These are phyloP conservation scores for Lasiosphaeris hirsuta DNA, from an alignment of 495 filamentous ascomycete species.

Conservation along the genomic window DNA sequence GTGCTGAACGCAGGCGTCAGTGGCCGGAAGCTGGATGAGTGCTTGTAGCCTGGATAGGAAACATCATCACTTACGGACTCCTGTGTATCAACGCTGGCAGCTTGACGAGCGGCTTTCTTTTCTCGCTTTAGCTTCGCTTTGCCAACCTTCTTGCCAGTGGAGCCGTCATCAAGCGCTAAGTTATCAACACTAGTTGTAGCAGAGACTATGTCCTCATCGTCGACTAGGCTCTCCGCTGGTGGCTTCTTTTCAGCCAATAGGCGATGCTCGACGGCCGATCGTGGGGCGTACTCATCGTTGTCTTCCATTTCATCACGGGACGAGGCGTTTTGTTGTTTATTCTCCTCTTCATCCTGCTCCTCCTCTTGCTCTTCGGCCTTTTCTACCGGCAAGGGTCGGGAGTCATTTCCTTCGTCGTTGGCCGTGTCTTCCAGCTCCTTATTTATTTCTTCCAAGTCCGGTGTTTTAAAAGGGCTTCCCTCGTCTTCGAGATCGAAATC, in stretches of 20 bases:
- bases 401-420: neutral
- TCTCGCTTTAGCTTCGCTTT: slow-evolving; percentile 87
- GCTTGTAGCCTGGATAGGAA: neutral
- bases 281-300: slow-evolving; percentile 45
- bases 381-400: no score
- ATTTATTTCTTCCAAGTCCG: slow-evolving; percentile 10
- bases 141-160: slow-evolving; percentile 56
- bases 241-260: slow-evolving; percentile 15
- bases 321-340: slow-evolving; percentile 1
- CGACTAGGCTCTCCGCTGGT: neutral
- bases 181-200: slow-evolving; percentile 13
- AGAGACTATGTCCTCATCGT: slow-evolving; percentile 8
- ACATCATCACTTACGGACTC: slow-evolving; percentile 31
- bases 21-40: neutral
- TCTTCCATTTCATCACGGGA: slow-evolving; percentile 22
- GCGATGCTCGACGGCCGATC: slow-evolving; percentile 38
- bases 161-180: slow-evolving; percentile 16
- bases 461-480: slow-evolving; percentile 26
- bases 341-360: slow-evolving; percentile 8
- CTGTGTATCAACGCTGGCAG: slow-evolving; percentile 36
- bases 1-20: slow-evolving; percentile 25
- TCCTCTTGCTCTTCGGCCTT: neutral
- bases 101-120: slow-evolving; percentile 68
- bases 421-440: slow-evolving; percentile 3
- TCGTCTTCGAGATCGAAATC: slow-evolving; percentile 50